Evolutionary conservation across 208 protist genomes (phyloP).

Genomic region (Phytomonas francai): DNA sequence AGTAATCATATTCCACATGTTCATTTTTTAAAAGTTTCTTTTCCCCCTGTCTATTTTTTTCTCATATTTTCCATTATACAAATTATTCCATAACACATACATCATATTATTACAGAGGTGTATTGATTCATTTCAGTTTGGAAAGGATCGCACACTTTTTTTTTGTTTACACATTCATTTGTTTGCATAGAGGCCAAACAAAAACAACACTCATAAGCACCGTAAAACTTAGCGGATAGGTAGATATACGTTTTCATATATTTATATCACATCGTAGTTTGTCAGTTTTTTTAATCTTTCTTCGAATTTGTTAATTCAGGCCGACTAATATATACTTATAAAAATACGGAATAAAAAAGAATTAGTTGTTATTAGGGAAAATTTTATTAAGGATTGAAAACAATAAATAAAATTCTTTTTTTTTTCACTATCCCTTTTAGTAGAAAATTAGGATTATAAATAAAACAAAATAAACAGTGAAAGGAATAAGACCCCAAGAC

Average conservation of each 20-base stretch:
- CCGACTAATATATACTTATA: too few species aligned
- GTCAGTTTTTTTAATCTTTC: background rate
- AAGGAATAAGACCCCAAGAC: background rate
- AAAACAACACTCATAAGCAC: too few species aligned
- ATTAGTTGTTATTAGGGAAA: too few species aligned
- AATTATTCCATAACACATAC: background rate
- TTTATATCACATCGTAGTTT: too few species aligned
- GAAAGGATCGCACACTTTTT: background rate
- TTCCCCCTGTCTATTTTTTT: constrained; percentile 7
- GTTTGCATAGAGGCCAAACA: too few species aligned
- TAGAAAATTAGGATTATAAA: constrained; percentile 6
- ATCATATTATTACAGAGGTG: background rate
- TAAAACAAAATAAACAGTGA: constrained; percentile 12
- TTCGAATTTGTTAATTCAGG: too few species aligned
- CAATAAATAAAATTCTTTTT: constrained; percentile 14
- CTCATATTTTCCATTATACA: constrained; percentile 4
- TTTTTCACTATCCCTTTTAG: constrained; percentile 12
- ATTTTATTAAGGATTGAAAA: too few species aligned
- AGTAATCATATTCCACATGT: constrained; percentile 4
- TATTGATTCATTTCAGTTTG: background rate
- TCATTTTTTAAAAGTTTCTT: constrained; percentile 3
- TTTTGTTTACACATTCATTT: too few species aligned
- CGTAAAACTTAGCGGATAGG: too few species aligned
- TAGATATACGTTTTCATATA: too few species aligned
- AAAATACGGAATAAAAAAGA: too few species aligned